Percentiles rank a stretch among this genome's conserved stretches.
These are phyloP conservation scores for Penicillium vulpinum DNA, from an alignment of 2,329 filamentous ascomycete species.

Conservation along the genomic window DNA sequence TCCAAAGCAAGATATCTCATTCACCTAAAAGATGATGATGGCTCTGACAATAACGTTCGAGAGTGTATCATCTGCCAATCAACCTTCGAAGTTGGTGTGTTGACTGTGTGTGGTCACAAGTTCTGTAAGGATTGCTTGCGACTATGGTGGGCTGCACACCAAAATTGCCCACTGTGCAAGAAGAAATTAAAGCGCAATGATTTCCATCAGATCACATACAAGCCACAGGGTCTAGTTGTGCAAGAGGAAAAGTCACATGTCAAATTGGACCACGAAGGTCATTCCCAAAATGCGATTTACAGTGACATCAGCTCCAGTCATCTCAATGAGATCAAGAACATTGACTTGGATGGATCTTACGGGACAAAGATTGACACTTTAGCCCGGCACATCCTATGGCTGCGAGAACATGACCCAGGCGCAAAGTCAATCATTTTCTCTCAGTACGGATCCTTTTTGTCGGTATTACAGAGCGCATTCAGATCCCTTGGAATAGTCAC, in stretches of 20 bases:
- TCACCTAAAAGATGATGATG: constrained; percentile 63
- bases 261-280: constrained; percentile 32
- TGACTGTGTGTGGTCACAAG: constrained; percentile 83
- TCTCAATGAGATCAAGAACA: constrained; percentile 76
- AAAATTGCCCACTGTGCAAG: constrained; percentile 85
- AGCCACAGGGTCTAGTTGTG: constrained; percentile 70
- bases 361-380: constrained; percentile 89
- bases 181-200: constrained; percentile 63
- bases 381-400: constrained; percentile 78
- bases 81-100: constrained; percentile 68
- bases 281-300: constrained; percentile 63
- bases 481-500: constrained; percentile 69
- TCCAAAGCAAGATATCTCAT: constrained; percentile 74
- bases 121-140: constrained; percentile 88
- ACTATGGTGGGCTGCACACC: constrained; percentile 72
- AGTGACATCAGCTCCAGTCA: constrained; percentile 70
- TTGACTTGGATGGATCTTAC: constrained; percentile 73
- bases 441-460: constrained; percentile 80
- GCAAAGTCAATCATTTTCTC: constrained; percentile 94
- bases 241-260: constrained; percentile 53
- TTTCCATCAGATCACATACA: constrained; percentile 82
- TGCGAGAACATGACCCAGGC: constrained; percentile 78
- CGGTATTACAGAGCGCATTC: constrained; percentile 71
- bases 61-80: constrained; percentile 86
- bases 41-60: constrained; percentile 59